These are phyloP conservation scores for Xylaria sp. DNA, from an alignment of 2,329 filamentous ascomycete genomes.

Conservation along the genomic window DNA sequence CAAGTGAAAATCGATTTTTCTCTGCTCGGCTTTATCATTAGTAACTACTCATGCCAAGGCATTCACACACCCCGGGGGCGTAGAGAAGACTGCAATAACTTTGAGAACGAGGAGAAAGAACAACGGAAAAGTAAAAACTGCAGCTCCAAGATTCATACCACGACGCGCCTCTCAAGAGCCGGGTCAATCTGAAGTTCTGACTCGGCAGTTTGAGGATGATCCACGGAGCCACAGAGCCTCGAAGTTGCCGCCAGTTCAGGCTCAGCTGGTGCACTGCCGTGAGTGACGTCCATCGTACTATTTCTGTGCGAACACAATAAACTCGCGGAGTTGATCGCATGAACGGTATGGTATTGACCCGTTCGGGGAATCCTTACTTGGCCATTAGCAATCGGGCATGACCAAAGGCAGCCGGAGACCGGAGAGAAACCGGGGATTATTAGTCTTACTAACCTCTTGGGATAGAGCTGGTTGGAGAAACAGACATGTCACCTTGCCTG, in stretches of 20 bases:
- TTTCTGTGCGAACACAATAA: background rate
- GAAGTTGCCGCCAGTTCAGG: background rate
- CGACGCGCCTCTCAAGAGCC: constrained; percentile 29
- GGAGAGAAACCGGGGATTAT: background rate
- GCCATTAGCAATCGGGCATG: background rate
- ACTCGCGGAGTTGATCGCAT: background rate
- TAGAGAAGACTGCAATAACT: too few relatives aligned
- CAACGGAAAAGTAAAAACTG: background rate
- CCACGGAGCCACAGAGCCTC: constrained; percentile 4
- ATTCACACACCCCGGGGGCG: background rate
- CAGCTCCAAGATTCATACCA: constrained; percentile 25
- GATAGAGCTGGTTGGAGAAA: background rate
- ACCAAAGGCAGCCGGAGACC: constrained; percentile 8
- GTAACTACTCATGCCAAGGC: background rate
- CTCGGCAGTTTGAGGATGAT: constrained; percentile 14
- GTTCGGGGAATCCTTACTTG: background rate
- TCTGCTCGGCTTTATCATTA: constrained; percentile 8
- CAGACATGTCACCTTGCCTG: constrained; percentile 8
- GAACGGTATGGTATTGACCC: background rate
- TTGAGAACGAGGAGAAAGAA: background rate
- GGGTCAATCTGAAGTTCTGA: constrained; percentile 27
- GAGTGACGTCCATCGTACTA: constrained; percentile 9
- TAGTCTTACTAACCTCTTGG: background rate
- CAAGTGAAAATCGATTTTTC: constrained; percentile 34
- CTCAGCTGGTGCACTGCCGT: constrained; percentile 7